These are phyloP conservation scores for Calvatia gigantea DNA, from an alignment of 768 basidiomycete genomes.

Conservation along the genomic window DNA sequence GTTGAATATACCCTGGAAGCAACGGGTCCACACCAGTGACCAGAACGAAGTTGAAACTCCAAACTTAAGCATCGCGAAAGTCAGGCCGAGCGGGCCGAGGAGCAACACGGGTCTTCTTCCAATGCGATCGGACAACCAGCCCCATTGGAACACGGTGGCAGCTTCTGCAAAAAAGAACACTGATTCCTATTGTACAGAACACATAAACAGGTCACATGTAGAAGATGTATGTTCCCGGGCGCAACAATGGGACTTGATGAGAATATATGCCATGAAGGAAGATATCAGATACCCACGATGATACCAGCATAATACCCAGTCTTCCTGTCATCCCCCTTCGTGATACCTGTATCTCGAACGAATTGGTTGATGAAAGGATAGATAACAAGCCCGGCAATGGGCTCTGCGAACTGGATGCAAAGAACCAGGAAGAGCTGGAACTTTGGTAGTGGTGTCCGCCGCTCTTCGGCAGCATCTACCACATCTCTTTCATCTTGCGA, in stretches of 20 bases:
- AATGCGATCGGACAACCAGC: constrained; percentile 37
- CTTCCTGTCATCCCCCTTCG: constrained; percentile 38
- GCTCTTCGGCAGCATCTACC: not conserved
- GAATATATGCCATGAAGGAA: not conserved
- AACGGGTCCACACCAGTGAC: constrained; percentile 25
- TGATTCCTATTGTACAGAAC: constrained; percentile 31
- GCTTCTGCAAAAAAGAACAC: constrained; percentile 42
- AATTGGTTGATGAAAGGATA: constrained; percentile 46
- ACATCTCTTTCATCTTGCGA: not conserved
- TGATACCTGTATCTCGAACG: constrained; percentile 41
- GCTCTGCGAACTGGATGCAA: constrained; percentile 40
- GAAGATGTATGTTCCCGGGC: no score
- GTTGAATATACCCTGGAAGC: constrained; percentile 35
- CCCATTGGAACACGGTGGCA: constrained; percentile 41
- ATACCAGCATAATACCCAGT: constrained; percentile 48
- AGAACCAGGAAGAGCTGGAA: constrained; percentile 35
- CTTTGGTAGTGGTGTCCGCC: constrained; percentile 36
- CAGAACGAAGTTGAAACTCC: constrained; percentile 38
- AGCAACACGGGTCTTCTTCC: constrained; percentile 43
- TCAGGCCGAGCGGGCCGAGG: constrained; percentile 36
- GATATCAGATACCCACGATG: constrained; percentile 28
- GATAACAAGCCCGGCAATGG: constrained; percentile 39
- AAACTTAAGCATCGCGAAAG: constrained; percentile 36
- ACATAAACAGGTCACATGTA: not conserved
- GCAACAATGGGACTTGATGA: not conserved